Percentiles rank a stretch among this genome's conserved stretches.
phyloP scores from a whole-genome alignment of 1,284 basidiomycete genomes.

The Cutaneotrichosporon arboriforme region DNA sequence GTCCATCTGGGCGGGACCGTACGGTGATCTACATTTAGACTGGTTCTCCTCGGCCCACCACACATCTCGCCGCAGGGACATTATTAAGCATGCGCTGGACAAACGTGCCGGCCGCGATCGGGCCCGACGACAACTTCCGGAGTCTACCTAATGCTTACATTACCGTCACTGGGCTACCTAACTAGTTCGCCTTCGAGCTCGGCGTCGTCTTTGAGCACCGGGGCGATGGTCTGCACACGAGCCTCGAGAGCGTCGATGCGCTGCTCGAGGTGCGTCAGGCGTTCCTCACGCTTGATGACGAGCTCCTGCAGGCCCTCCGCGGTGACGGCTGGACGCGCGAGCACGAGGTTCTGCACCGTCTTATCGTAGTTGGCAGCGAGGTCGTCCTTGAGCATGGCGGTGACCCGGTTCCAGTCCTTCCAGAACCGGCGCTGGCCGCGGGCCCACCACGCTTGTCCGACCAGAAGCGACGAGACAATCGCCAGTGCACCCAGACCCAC shows the following conservation, averaged over 20 bases:
- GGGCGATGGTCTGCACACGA: neutral
- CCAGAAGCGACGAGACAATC: constrained; percentile 56
- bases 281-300: constrained; percentile 45
- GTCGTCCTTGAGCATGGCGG: constrained; percentile 65
- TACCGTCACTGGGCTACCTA: too few relatives aligned
- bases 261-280: constrained; percentile 51
- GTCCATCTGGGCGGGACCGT: too few relatives aligned
- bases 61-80: too few relatives aligned
- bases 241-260: constrained; percentile 51
- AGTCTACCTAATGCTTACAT: too few relatives aligned
- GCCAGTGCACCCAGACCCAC: constrained; percentile 59
- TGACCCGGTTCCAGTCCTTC: constrained; percentile 65
- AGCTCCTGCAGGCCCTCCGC: constrained; percentile 52
- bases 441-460: constrained; percentile 67
- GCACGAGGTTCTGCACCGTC: constrained; percentile 37
- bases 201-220: neutral
- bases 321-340: constrained; percentile 34
- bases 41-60: too few relatives aligned
- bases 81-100: too few relatives aligned
- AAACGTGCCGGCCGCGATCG: too few relatives aligned
- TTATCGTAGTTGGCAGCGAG: constrained; percentile 57
- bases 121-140: too few relatives aligned
- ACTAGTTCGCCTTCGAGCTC: too few relatives aligned
- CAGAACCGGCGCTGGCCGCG: constrained; percentile 65
- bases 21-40: too few relatives aligned